Base-by-base conservation (phyloP, 805 yeast genomes). In the Saccharomycopsis babjevae region DNA sequence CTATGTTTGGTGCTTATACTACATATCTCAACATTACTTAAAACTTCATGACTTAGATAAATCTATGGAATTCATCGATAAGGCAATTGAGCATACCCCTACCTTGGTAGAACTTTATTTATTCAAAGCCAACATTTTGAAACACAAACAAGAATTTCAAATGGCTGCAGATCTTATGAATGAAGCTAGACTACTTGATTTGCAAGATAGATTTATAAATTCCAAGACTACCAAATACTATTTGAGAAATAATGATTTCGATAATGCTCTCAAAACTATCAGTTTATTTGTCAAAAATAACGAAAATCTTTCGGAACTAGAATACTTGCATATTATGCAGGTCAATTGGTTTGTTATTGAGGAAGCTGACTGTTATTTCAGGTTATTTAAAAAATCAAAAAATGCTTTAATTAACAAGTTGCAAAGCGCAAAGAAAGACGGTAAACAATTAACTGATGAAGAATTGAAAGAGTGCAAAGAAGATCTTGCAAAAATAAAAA, bases 181-280 rank as follows among this genome's bases (percentile, higher is more conserved):
- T 62, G 79, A 77, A 59, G 97, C 93, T 16, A 80, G 97, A 67
- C 71, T 76, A 59, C 73, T 88, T 60, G 97, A 94, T 70, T 78
- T 88, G 61, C 97, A 90, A 71, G 99, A 94, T 73, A 78, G 99
- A 66, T 93, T 89, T 70, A 83, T 94, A 69, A 94, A 94, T 72
- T 82, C 96, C 60, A 91, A 90, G 69, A 79, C 97, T 6, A 88
- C 88, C 56, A 90, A 90, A 70, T 94, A 94, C 69, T 83, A 81
- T 58, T 72, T 93, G 63, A 80, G 97, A 68, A 90, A 94, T 13
- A 82, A 88, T 69, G 73, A 81, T 62, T 76, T 89, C 25, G 88
- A 87, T 34, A 82, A 84, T 64, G 97, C 97, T 1, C 79, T 88
- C 58, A 84, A 82, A 58, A 74, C 83, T 34, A 86, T 89, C 18